These are phyloP conservation scores for Carex cristatella DNA, from an alignment of 176 grass and related monocot species.

Conservation along the genomic window DNA sequence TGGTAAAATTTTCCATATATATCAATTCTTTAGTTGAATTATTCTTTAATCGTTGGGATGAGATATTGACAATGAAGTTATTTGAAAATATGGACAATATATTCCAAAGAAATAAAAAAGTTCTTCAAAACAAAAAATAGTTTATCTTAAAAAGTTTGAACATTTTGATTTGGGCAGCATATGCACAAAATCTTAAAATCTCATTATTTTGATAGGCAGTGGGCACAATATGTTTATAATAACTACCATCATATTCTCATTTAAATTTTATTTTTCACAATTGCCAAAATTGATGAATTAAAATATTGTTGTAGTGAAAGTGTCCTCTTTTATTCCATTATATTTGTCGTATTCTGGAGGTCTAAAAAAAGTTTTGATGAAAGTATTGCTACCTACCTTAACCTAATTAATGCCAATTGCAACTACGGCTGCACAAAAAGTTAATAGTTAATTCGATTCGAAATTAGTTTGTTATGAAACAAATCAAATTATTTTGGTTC, in stretches of 20 bases:
- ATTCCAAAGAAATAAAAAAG: too few species aligned
- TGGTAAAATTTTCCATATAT: not conserved
- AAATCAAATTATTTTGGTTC: too few species aligned
- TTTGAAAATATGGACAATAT: too few species aligned
- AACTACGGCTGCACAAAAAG: not conserved
- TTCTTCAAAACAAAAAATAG: too few species aligned
- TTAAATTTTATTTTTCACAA: not conserved
- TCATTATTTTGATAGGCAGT: not conserved
- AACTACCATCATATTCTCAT: not conserved
- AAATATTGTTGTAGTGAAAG: not conserved
- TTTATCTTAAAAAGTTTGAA: too few species aligned
- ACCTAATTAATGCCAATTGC: not conserved
- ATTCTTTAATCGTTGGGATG: too few species aligned
- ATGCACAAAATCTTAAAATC: not conserved
- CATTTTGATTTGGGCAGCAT: too few species aligned
- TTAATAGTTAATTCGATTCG: too few species aligned
- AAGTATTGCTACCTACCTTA: not conserved
- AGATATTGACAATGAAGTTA: too few species aligned
- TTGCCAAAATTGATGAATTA: not conserved
- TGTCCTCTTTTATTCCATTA: not conserved
- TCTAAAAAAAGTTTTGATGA: not conserved
- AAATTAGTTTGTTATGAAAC: too few species aligned
- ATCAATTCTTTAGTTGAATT: too few species aligned
- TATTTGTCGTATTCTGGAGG: not conserved
- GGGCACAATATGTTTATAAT: not conserved